Evolutionary conservation across 1,139 yeast genomes (phyloP), one percentile per base, ranked within the genome.

Genomic region (Geotrichum citri-aurantii): DNA sequence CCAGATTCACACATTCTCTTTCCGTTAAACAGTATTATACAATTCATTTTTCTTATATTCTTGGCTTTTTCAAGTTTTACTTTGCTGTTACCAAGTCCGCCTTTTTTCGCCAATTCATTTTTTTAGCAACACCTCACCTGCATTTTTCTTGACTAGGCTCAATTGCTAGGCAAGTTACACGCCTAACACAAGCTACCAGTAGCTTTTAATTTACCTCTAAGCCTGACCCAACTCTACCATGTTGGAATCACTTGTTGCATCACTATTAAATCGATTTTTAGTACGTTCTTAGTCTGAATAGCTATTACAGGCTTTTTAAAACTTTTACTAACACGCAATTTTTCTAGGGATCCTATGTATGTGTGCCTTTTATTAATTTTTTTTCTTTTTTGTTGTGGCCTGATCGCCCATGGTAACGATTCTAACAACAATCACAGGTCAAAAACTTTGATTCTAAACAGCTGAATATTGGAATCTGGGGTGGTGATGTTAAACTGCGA

Each of bases 381-480:
- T 5, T 29, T 12, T 5, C n/a, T 17, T 27, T 52, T 24, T 27
- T n/a, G 21, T 11, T 10, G 19, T 29, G 27, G 26, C 27, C 23
- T 37, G 12, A 40, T 14, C 42, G 19, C 44, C 8, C 50, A 21
- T 50, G 12, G 12, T 49, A 14, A 6, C 14, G 11, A 27, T 5
- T n/a, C 56, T 47, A 50, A 54, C 37, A 12, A 64, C 88, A 89
- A 3, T 78, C 86, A 19, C 88, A 93, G 75, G 93, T 95, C 57
- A 96, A 95, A 74, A 88, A 93, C 72, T 93, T 93, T 70, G 99
- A 95, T 73, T 92, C 97, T 14, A 88, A 88, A 65, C 97, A 92
- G 69, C 76, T 93, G 68, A 91, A 93, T 67, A 92, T 93, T 59
- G 99, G 98, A 1, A 92, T 95, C 49, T 92, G 99, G 97, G 84